Base-by-base conservation (phyloP, 257 asterid genomes). In the Anisodus acutangulus region DNA sequence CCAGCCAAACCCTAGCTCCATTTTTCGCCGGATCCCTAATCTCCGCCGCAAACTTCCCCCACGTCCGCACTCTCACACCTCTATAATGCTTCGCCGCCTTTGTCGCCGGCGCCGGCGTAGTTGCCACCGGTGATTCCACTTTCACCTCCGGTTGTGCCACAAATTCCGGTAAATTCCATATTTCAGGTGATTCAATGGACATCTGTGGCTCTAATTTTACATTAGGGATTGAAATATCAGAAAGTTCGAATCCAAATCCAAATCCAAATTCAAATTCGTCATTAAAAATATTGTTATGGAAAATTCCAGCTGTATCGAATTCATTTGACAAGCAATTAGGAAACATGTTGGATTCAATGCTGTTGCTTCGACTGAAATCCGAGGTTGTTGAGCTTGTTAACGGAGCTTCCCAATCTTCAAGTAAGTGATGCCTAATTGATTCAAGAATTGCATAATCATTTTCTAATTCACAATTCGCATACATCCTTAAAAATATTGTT, bases 41-140 rank as follows among this genome's bases (percentile, higher is more conserved):
- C 85, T 90, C 92, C 13, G 91, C 91, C 17, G 92, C 91, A 64
- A 78, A 88, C 80, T 87, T 90, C 39, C 90, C 92, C 89, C 91
- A 85, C 13, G 83, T 87, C 85, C 91, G 37, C 45, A 84, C 45
- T 68, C 91, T 85, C 31, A 84, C 91, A 0, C 91, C 91, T 37
- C 91, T 83, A 9, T 82, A 88, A 63, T 87, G 90, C 68, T 84
- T 86, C 51, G 82, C 89, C 67, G 13, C 53, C 67, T 85, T 82
- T 10, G 82, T 66, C 60, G 4, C 4, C 35, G 35, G 35, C 51
- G 13, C 6, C 8, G 70, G 55, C 59, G 39, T 45, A 8, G 8
- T 5, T 4, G 11, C 82, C 47, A 59, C 60, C 16, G 84, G 47
- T 2, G 68, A 13, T 47, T 74, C 70, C 16, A 62, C 70, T 62